Evolutionary conservation across 352 stramenopile species (phyloP), one percentile per base, ranked within the genome.

Genomic region (Thraustotheca clavata): DNA sequence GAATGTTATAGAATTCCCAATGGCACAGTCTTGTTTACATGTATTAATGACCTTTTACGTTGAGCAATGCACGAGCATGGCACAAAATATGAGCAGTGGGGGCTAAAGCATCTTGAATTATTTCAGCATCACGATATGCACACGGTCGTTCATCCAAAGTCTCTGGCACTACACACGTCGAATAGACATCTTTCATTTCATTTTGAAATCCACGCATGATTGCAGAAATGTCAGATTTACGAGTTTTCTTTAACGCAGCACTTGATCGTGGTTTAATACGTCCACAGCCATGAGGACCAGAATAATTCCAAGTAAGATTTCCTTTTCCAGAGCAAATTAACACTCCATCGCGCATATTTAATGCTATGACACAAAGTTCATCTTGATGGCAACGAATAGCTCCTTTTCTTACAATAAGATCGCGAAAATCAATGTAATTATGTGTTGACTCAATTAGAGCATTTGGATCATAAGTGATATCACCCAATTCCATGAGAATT

Each of bases 401-500:
- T 4, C 69, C 69, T 33, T 74, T 74, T 14, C 69, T 49, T 11
- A 68, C 60, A 24, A 74, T 67, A 49, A 69, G 62, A 49, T 49
- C 34, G n/a, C 69, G 70, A 57, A 72, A 74, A 26, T 74, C 70
- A 54, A 71, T 67, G 62, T 74, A 68, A 50, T 69, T 74, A 60
- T 74, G 69, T 5, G 67, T 49, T 9, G 36, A 49, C 24, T 63
- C 34, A 9, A 49, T 33, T 18, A 69, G 24, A 14, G 57, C 40
- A 22, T 48, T 35, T 35, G 34, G 14, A 27, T 55, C 59, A 4
- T 63, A 67, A 18, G 55, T 52, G 24, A 52, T 4, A 4, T 20
- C 47, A 2, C 69, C 36, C 20, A 59, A 59, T 18, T 43, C 16
- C 12, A 48, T 2, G 18, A 66, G 20, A 38, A 74, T 62, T 20